Base-by-base conservation (phyloP, 495 filamentous ascomycete genomes). In the Hypoxylon subgilvum region DNA sequence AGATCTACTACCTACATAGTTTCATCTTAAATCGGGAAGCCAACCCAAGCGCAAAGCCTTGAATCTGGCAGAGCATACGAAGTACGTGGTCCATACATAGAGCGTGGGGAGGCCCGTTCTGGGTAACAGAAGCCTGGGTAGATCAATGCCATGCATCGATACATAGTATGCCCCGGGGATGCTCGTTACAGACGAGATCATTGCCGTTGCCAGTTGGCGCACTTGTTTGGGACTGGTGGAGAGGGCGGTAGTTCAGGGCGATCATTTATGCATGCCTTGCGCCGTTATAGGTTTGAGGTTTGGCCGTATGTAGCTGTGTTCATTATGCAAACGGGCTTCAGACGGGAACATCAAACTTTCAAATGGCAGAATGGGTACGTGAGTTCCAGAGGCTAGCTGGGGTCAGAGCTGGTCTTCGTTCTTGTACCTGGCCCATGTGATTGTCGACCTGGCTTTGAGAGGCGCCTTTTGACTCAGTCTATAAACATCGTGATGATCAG, bases 221-320 rank as follows among this genome's bases (percentile, higher is more conserved):
- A 14, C 12, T n/a, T 48, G 47, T 46, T 22, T 45, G 46, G 55
- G 32, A 23, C 36, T 23, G 44, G 43, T 36, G 44, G 54, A 32
- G 16, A 25, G 32, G 40, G 21, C 12, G 36, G n/a, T 48, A 30
- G 53, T 36, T 19, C 10, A 30, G 34, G 58, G 10, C 35, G 58
- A 62, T 62, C 52, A 62, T 62, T 62, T 52, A 62, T 62, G 58
- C 58, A 62, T 62, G 58, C 58, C 32, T 14, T 25, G 42, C 34
- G 14, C 43, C n/a, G 39, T 56, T 61, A 34, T 52, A 28, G 44
- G 38, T 48, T 30, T 25, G 25, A 25, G 16, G 31, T 28, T 42
- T 42, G 12, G 22, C 13, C 13, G 44, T 7, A 53, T 47, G 34
- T 35, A 9, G 25, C 32, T n/a, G n/a, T n/a, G n/a, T n/a, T n/a